Conservation (phyloP, 805 yeast species). For the Teunomyces kruisii region DNA sequence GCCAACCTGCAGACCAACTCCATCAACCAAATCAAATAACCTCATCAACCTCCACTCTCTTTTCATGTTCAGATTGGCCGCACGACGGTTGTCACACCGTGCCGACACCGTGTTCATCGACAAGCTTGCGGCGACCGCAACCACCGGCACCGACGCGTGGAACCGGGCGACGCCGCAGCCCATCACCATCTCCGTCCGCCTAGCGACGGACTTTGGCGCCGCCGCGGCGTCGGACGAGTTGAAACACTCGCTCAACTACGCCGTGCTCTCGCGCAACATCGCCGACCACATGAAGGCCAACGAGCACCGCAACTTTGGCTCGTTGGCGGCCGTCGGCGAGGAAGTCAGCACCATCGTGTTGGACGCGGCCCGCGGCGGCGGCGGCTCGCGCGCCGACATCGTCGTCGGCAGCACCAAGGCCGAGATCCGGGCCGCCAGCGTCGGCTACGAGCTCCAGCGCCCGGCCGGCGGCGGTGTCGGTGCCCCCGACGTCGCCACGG, state of each 20-base stretch:
- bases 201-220: conserved; percentile 63
- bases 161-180: conserved; percentile 66
- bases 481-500: conserved; percentile 13
- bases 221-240: conserved; percentile 86
- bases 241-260: conserved; percentile 82
- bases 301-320: conserved; percentile 39
- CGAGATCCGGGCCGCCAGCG: conserved; percentile 55
- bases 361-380: conserved; percentile 45
- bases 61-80: background rate
- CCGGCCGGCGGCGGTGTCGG: conserved; percentile 13
- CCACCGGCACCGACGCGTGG: conserved; percentile 78
- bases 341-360: conserved; percentile 46
- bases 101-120: conserved; percentile 48
- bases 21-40: no score
- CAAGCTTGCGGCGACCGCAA: conserved; percentile 59
- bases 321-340: conserved; percentile 49
- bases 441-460: conserved; percentile 43
- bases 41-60: background rate
- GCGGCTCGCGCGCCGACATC: conserved; percentile 41
- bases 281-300: conserved; percentile 47
- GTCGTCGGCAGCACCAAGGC: conserved; percentile 50
- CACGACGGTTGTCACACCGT: conserved; percentile 7
- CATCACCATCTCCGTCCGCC: conserved; percentile 54
- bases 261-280: conserved; percentile 72
- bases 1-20: no score